A percentile compares a stretch with the other conserved stretches of the same genome.
Evolutionary conservation across 768 basidiomycete genomes (phyloP).

Genomic region (Thelephora ganbajun): DNA sequence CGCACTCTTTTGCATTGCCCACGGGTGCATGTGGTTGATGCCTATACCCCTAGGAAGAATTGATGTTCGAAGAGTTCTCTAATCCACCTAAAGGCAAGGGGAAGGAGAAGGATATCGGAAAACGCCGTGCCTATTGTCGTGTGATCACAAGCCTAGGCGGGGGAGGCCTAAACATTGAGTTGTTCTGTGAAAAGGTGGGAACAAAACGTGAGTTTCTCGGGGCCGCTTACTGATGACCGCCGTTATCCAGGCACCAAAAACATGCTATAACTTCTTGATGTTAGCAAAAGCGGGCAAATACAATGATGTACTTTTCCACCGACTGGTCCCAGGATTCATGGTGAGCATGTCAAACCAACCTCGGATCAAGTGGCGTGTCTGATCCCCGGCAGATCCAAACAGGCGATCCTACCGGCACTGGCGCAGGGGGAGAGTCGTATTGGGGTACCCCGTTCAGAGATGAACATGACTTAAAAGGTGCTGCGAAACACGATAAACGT

Average conservation of each 20-base stretch:
- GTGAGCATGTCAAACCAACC: slow-evolving; percentile 23
- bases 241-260: slow-evolving; percentile 72
- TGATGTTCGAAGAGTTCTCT: slow-evolving; percentile 93
- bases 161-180: slow-evolving; percentile 68
- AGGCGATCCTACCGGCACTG: slow-evolving; percentile 94
- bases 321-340: slow-evolving; percentile 93
- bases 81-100: slow-evolving; percentile 71
- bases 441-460: slow-evolving; percentile 97
- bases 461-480: slow-evolving; percentile 79
- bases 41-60: slow-evolving; percentile 53
- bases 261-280: slow-evolving; percentile 97
- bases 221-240: not conserved
- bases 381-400: slow-evolving; percentile 69
- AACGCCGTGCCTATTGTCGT: slow-evolving; percentile 89
- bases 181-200: slow-evolving; percentile 77
- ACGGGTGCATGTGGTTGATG: not conserved
- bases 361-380: slow-evolving; percentile 2
- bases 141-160: slow-evolving; percentile 87
- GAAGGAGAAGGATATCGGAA: slow-evolving; percentile 88
- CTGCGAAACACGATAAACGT: slow-evolving; percentile 74
- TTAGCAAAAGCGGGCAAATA: slow-evolving; percentile 86
- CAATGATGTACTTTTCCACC: slow-evolving; percentile 80
- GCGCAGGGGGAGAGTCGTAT: slow-evolving; percentile 79
- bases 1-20: not conserved
- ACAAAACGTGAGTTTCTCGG: not conserved